These are phyloP conservation scores for Ruellia speciosa DNA, from an alignment of 305 asterid genomes.

Conservation along the genomic window DNA sequence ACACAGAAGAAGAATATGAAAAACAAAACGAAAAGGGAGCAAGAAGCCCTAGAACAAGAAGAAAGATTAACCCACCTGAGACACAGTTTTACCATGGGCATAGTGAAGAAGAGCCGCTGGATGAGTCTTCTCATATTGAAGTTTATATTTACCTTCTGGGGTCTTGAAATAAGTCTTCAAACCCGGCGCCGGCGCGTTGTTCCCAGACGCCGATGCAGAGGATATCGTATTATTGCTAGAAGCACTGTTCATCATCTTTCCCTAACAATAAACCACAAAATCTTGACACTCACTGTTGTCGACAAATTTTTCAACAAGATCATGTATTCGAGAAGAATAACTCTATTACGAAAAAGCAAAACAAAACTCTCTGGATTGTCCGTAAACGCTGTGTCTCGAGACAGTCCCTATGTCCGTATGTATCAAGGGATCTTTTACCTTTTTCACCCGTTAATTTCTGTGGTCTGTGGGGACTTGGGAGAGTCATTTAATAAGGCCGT, in stretches of 20 bases:
- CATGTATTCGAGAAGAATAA: neutral
- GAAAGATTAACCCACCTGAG: constrained; percentile 53
- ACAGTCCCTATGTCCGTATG: neutral
- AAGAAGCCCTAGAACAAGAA: neutral
- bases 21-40: neutral
- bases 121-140: constrained; percentile 89
- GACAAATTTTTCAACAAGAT: constrained; percentile 12
- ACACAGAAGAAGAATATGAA: neutral
- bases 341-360: neutral
- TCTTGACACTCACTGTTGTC: constrained; percentile 3
- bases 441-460: neutral
- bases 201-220: constrained; percentile 61
- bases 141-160: constrained; percentile 89
- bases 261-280: constrained; percentile 20
- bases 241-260: constrained; percentile 61
- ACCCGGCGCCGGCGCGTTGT: constrained; percentile 67
- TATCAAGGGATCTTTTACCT: neutral
- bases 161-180: constrained; percentile 95
- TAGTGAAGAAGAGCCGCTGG: constrained; percentile 84
- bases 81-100: constrained; percentile 85
- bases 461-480: neutral
- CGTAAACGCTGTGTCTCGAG: neutral
- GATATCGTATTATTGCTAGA: constrained; percentile 56
- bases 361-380: neutral
- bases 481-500: neutral